Base-by-base conservation (phyloP, 305 asterid species). In the Fraxinus greggii region DNA sequence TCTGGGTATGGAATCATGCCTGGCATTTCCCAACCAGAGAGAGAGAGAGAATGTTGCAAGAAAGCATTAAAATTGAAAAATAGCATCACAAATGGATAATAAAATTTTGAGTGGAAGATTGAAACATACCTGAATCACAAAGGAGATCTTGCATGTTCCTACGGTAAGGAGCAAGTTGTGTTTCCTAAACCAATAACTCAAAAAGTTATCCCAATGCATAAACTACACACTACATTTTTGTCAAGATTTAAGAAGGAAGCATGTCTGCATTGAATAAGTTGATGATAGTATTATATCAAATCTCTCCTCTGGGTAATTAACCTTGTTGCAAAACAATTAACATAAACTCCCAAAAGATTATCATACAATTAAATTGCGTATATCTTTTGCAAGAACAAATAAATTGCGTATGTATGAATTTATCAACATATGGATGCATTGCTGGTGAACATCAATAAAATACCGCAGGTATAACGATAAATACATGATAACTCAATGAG, bases 71-170 rank as follows among this genome's bases (percentile, higher is more conserved):
- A 10, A 5, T 73, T 33, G 56, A 81, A 21, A 76, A 29, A 38
- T 70, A 45, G 70, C 33, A 48, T 19, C 45, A 54, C 23, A 67
- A 13, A 42, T 79, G 82, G n/a, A 48, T 23, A 35, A 79, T 70
- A 42, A 54, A 65, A 81, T 78, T 74, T 79, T 76, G 59, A 75
- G 51, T 72, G 45, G 40, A 61, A 63, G 75, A 85, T n/a, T 78
- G 38, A 21, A 70, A 83, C 83, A 75, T 84, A 96, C 99, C 97
- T 86, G 99, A 90, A 86, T 96, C 98, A 84, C 99, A 96, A 32
- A 96, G 97, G 86, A 93, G 95, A 90, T 96, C 99, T 90, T 96
- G 99, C 95, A 93, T 91, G 86, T 96, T 96, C 89, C 99, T 92
- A 81, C 95, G 89, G 67, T 93, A 94, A 26, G 99, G 99, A 86